A percentile compares a stretch with the other conserved stretches of the same genome.
Evolutionary conservation across 331 rosid species (phyloP).

Genomic region (Acacia concinna): DNA sequence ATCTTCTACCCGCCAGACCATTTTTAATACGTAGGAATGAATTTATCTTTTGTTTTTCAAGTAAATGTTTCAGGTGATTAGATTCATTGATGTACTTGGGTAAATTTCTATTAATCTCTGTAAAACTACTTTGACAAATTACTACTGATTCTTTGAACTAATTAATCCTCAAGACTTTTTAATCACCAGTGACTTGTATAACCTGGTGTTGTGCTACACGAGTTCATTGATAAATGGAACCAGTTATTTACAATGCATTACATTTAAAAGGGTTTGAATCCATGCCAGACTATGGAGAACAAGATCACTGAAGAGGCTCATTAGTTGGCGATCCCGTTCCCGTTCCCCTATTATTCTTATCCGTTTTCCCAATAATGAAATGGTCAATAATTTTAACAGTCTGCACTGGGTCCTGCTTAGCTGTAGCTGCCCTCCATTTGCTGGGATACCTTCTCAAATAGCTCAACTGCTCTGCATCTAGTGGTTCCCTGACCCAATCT

Average conservation of each 20-base stretch:
- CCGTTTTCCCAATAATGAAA: slow-evolving; percentile 59
- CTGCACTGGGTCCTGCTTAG: slow-evolving; percentile 73
- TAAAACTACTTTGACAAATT: background rate
- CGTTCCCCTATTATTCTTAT: slow-evolving; percentile 33
- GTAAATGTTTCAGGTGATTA: background rate
- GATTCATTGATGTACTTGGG: background rate
- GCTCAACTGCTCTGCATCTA: slow-evolving; percentile 30
- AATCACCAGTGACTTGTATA: background rate
- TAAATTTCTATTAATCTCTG: background rate
- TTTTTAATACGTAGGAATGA: background rate
- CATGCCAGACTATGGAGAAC: slow-evolving; percentile 1
- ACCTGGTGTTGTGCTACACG: background rate
- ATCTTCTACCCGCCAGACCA: background rate
- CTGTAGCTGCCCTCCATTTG: slow-evolving; percentile 60
- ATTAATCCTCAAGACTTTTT: background rate
- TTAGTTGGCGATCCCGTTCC: slow-evolving; percentile 24
- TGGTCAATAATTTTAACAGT: slow-evolving; percentile 88
- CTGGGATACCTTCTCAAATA: slow-evolving; percentile 50
- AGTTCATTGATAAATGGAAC: background rate
- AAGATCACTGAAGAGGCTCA: slow-evolving; percentile 57
- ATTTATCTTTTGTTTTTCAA: background rate
- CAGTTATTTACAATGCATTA: background rate
- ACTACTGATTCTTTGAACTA: background rate
- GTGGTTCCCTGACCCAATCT: slow-evolving; percentile 46
- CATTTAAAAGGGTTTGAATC: background rate